phyloP scores from a whole-genome alignment of 2,329 filamentous ascomycete species.

The Elsinoe ampelina region DNA sequence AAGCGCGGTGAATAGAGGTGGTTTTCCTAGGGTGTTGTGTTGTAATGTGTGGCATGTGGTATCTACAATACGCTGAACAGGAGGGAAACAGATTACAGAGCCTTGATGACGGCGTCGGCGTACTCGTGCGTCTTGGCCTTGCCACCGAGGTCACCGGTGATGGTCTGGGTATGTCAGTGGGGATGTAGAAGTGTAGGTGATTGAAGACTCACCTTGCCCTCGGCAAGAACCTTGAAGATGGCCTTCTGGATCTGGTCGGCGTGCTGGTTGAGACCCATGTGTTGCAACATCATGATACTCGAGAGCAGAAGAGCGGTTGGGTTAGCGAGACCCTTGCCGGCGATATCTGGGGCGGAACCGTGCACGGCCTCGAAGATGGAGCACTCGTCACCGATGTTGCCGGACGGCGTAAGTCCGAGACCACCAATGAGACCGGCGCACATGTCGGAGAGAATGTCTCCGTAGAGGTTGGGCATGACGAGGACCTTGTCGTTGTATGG shows the following conservation, averaged over 20 bases:
- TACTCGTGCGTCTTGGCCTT: slow-evolving; percentile 95
- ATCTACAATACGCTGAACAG: slow-evolving; percentile 5
- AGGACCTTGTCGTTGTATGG: slow-evolving; percentile 99
- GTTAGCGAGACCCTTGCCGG: slow-evolving; percentile 92
- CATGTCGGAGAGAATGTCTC: slow-evolving; percentile 99
- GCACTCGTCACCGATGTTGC: slow-evolving; percentile 98
- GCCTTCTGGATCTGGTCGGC: slow-evolving; percentile 85
- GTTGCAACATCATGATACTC: slow-evolving; percentile 99
- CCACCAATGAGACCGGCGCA: slow-evolving; percentile 97
- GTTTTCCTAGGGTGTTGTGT: background rate
- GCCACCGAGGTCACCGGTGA: slow-evolving; percentile 93
- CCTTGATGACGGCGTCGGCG: slow-evolving; percentile 77
- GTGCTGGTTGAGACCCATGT: slow-evolving; percentile 85
- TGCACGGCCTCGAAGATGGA: slow-evolving; percentile 99
- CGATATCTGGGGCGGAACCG: slow-evolving; percentile 93
- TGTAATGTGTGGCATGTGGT: background rate
- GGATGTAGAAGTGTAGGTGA: background rate
- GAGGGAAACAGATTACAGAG: slow-evolving; percentile 30
- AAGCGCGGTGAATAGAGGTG: background rate
- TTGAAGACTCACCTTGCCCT: slow-evolving; percentile 66
- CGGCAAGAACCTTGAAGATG: slow-evolving; percentile 86
- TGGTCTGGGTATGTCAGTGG: slow-evolving; percentile 38
- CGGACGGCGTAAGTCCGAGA: slow-evolving; percentile 91
- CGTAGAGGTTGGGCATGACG: slow-evolving; percentile 96
- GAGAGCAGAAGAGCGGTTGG: slow-evolving; percentile 89